Percentiles rank a stretch among this genome's conserved stretches.
Evolutionary conservation across 108 stramenopile species (phyloP).

Genomic region (Chaetoceros muelleri): DNA sequence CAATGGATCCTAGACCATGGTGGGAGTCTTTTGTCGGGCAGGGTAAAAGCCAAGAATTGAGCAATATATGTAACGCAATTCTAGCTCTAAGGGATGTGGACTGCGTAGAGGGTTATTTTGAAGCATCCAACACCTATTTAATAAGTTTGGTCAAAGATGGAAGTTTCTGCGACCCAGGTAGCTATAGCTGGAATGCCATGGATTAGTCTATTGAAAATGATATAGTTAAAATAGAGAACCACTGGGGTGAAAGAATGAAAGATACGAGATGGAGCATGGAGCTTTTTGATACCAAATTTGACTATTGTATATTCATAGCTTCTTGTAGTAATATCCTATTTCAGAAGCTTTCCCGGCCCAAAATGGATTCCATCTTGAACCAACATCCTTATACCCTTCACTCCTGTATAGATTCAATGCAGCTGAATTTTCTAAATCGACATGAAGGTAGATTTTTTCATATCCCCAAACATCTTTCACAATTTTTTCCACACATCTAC

Average conservation of each 20-base stretch:
- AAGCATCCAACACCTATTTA: conserved; percentile 32
- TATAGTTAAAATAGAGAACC: too few species aligned
- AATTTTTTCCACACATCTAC: conserved; percentile 70
- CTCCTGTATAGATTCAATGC: conserved; percentile 60
- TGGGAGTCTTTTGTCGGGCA: conserved; percentile 53
- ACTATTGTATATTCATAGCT: conserved; percentile 11
- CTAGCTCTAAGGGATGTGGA: conserved; percentile 18
- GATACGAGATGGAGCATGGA: too few species aligned
- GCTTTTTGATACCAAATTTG: too few species aligned
- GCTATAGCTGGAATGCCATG: conserved; percentile 48
- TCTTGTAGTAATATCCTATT: conserved; percentile 75
- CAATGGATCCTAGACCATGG: conserved; percentile 42
- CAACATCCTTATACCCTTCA: conserved; percentile 63
- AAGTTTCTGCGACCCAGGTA: conserved; percentile 63
- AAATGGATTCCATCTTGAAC: conserved; percentile 63
- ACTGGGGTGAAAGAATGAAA: too few species aligned
- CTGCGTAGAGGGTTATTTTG: conserved; percentile 3
- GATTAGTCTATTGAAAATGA: too few species aligned
- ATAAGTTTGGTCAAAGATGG: conserved; percentile 23
- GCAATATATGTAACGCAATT: conserved; percentile 41
- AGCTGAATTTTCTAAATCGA: conserved; percentile 66
- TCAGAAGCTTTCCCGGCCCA: conserved; percentile 65
- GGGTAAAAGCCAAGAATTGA: conserved; percentile 20
- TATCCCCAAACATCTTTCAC: conserved; percentile 50
- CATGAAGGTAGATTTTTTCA: conserved; percentile 62